These are phyloP conservation scores for Aristolochia contorta DNA, from an alignment of 164 flowering plant species.

Conservation along the genomic window DNA sequence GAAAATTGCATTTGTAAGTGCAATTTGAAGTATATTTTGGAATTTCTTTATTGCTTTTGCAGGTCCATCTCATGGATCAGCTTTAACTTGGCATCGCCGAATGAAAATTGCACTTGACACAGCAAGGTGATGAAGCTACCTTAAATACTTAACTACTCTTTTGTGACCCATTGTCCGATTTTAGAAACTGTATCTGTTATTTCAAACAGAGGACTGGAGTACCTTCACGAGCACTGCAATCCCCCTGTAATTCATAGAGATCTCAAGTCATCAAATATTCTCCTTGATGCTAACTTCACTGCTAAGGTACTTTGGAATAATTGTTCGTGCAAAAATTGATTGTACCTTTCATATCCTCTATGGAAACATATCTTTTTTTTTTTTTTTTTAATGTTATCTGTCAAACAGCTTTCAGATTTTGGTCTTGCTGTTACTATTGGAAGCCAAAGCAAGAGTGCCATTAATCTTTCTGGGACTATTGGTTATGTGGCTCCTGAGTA, in stretches of 20 bases:
- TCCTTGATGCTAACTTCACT: constrained; percentile 79
- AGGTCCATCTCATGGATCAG: constrained; percentile 78
- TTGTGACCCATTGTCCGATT: not conserved
- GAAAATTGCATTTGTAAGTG: not conserved
- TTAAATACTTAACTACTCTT: not conserved
- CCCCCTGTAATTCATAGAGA: constrained; percentile 96
- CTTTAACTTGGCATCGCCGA: constrained; percentile 72
- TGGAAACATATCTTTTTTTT: not conserved
- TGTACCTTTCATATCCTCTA: not conserved
- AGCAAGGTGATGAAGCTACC: constrained; percentile 48
- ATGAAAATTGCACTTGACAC: constrained; percentile 92
- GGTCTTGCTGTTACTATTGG: constrained; percentile 75
- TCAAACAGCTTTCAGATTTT: constrained; percentile 79
- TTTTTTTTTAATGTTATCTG: not conserved
- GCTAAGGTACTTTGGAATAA: constrained; percentile 53
- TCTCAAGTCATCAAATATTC: constrained; percentile 93
- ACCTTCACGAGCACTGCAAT: constrained; percentile 80
- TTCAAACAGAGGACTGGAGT: constrained; percentile 80
- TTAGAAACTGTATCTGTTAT: constrained; percentile 3
- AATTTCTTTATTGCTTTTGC: constrained; percentile 1
- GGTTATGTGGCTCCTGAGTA: constrained; percentile 98
- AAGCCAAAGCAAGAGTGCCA: constrained; percentile 42
- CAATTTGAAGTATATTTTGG: not conserved
- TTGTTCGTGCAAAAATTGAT: not conserved
- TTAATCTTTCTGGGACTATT: constrained; percentile 80